Evolutionary conservation across 2,329 filamentous ascomycete species (phyloP).

Genomic region (Stemphylium vesicarium): DNA sequence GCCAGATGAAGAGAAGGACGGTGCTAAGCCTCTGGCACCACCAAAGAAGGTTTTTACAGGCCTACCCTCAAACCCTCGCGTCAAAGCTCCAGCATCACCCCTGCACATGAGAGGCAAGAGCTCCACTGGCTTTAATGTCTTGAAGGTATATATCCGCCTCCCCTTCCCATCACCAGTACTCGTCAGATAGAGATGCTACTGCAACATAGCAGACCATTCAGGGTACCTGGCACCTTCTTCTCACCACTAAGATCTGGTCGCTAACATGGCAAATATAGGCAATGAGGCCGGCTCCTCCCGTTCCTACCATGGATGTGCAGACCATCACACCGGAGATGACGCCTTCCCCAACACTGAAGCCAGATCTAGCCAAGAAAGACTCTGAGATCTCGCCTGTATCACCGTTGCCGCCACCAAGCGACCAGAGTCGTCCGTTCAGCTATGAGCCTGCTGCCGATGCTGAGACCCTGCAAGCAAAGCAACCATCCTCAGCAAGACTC

Average conservation of each 20-base stretch:
- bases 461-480: conserved; percentile 7
- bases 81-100: conserved; percentile 26
- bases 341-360: conserved; percentile 33
- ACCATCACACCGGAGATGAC: conserved; percentile 41
- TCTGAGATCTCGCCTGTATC: conserved; percentile 31
- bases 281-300: conserved; percentile 27
- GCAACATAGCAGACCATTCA: conserved; percentile 11
- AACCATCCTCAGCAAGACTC: not conserved
- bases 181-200: conserved; percentile 22
- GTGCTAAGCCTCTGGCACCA: conserved; percentile 18
- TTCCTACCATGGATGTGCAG: conserved; percentile 23
- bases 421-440: conserved; percentile 32
- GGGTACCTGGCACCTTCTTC: conserved; percentile 12
- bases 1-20: conserved; percentile 31
- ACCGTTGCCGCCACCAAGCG: conserved; percentile 22
- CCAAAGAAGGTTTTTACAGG: conserved; percentile 36
- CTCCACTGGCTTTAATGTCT: conserved; percentile 45
- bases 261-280: conserved; percentile 16
- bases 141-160: conserved; percentile 44
- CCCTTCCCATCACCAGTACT: conserved; percentile 30
- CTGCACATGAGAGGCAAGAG: conserved; percentile 47
- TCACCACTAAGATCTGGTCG: not conserved
- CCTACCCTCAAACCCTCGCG: conserved; percentile 40
- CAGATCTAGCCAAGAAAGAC: conserved; percentile 19
- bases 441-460: conserved; percentile 23